Percentiles rank a stretch among this genome's conserved stretches.
phyloP scores from a whole-genome alignment of 192 early-diverging fungal species.

The Coemansia sp. region DNA sequence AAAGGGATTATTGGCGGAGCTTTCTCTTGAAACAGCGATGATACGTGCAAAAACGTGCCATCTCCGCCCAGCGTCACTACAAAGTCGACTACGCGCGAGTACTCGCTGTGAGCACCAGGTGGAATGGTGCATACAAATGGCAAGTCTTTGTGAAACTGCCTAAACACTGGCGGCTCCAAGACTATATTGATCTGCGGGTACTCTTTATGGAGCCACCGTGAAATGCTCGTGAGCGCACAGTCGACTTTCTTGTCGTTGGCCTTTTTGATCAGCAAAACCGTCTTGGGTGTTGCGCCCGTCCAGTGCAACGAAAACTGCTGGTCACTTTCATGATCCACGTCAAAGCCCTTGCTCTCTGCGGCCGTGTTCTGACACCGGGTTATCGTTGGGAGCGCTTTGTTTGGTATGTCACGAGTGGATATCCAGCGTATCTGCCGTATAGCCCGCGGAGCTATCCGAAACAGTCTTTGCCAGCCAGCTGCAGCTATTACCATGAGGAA shows the following conservation, averaged over 20 bases:
- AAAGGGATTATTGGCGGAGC: conserved; percentile 79
- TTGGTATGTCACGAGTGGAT: conserved; percentile 33
- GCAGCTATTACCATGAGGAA: too few species aligned
- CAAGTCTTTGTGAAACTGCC: conserved; percentile 48
- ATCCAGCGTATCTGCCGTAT: neutral
- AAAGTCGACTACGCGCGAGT: conserved; percentile 72
- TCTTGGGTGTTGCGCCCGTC: conserved; percentile 57
- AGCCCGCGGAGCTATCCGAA: too few species aligned
- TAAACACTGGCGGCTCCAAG: conserved; percentile 64
- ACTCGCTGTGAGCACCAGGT: conserved; percentile 54
- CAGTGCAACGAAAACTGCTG: conserved; percentile 29
- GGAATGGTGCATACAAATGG: conserved; percentile 26
- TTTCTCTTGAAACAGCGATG: too few species aligned
- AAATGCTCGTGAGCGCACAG: conserved; percentile 63
- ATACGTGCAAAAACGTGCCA: conserved; percentile 70
- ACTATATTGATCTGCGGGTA: conserved; percentile 71
- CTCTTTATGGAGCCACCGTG: conserved; percentile 63
- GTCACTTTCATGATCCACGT: conserved; percentile 19
- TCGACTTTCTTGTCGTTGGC: conserved; percentile 66
- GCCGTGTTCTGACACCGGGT: conserved; percentile 3
- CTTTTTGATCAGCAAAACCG: conserved; percentile 80
- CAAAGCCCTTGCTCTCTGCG: neutral
- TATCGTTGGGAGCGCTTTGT: conserved; percentile 30
- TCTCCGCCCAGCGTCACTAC: conserved; percentile 93
- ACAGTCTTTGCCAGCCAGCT: too few species aligned